phyloP scores from a whole-genome alignment of 345 rosid genomes.

The Aquilaria sinensis region DNA sequence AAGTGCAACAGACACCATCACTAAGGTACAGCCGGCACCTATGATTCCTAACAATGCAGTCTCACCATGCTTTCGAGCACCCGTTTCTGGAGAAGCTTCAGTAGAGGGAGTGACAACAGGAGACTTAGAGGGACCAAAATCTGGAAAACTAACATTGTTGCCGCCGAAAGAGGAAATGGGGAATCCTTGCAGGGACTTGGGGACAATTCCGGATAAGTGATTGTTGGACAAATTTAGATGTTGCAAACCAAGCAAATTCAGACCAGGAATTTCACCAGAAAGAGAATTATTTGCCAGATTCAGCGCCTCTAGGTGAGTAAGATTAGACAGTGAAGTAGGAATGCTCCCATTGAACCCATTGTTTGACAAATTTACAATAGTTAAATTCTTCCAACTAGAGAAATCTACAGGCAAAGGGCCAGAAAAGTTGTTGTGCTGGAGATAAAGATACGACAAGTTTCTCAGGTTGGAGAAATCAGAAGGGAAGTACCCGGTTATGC shows the following conservation, averaged over 20 bases:
- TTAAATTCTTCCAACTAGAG: constrained; percentile 56
- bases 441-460: constrained; percentile 65
- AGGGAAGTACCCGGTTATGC: constrained; percentile 58
- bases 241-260: constrained; percentile 47
- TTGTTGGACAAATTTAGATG: constrained; percentile 60
- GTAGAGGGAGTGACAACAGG: constrained; percentile 26
- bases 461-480: constrained; percentile 54
- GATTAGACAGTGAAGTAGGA: constrained; percentile 46
- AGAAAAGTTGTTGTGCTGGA: constrained; percentile 64
- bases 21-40: constrained; percentile 38
- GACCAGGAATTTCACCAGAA: constrained; percentile 72
- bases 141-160: constrained; percentile 38
- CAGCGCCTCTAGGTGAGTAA: constrained; percentile 57
- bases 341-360: constrained; percentile 71
- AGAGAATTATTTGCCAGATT: constrained; percentile 77
- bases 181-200: constrained; percentile 52
- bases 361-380: constrained; percentile 64
- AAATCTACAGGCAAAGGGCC: constrained; percentile 56
- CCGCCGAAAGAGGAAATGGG: constrained; percentile 59
- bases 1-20: constrained; percentile 35
- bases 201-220: constrained; percentile 51
- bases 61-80: constrained; percentile 31
- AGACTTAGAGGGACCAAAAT: constrained; percentile 20
- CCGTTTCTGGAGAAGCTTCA: constrained; percentile 19
- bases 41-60: constrained; percentile 48